Evolutionary conservation across 805 yeast species (phyloP), one percentile per base, ranked within the genome.

Genomic region (Schwanniomyces sp.): DNA sequence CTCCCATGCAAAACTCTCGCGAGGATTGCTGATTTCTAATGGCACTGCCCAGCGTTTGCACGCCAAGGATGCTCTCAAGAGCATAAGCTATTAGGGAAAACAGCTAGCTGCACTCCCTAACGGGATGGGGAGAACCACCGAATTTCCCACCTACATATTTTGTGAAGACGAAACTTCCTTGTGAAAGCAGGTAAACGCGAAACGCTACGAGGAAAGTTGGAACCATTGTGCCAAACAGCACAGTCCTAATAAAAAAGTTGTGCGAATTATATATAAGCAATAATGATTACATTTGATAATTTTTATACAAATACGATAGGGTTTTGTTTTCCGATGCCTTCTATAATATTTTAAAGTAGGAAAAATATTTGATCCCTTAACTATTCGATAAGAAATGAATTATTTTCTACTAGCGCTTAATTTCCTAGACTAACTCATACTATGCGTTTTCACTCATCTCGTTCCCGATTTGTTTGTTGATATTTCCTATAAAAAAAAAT

Each of bases 91-190:
- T 30, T 40, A 45, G 43, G 25, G 48, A 34, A 32, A 16, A 18
- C 21, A 32, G 36, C 7, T 14, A 14, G 14, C 44, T 41, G 16
- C 21, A n/a, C 32, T 39, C 51, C 25, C 51, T 54, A 27, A 28
- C 25, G 59, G 75, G 78, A 70, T 71, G 79, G 80, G 52, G 82
- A 53, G 80, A 60, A 74, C 72, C 84, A 79, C 84, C 84, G 84
- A 79, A 79, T 79, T 79, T 79, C 83, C 84, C 84, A 79, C 84
- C 76, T 75, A 70, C 62, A 18, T n/a, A 11, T n/a, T n/a, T 38
- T 12, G 45, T 49, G 55, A 51, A 51, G n/a, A 24, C 38, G 44
- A 29, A 43, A 32, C 25, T 50, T 54, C 61, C 61, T 61, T 64
- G 47, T 54, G 77, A 59, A 45, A 48, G 59, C 74, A 75, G 76